Evolutionary conservation across 148 eudicot species (phyloP).

Genomic region (Talinum fruticosum): DNA sequence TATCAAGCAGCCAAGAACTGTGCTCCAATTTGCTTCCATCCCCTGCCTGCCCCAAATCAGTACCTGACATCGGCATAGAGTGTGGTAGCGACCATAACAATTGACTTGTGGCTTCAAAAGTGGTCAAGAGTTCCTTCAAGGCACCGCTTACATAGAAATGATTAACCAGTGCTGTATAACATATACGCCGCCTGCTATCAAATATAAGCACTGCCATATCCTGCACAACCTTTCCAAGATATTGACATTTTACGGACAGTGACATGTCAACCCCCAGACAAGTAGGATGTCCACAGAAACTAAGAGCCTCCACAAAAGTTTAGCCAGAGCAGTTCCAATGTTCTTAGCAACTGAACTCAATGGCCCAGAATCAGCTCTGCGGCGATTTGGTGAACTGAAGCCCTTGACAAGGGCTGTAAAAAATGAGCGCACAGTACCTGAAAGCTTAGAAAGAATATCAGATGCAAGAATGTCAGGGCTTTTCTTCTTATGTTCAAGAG

Average conservation of each 20-base stretch:
- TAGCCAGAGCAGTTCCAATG: slow-evolving; percentile 80
- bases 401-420: slow-evolving; percentile 81
- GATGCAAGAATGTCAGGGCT: slow-evolving; percentile 74
- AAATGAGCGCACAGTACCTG: slow-evolving; percentile 73
- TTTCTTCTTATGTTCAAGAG: slow-evolving; percentile 64
- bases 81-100: slow-evolving; percentile 73
- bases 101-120: slow-evolving; percentile 98
- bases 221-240: slow-evolving; percentile 92
- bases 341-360: slow-evolving; percentile 78
- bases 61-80: slow-evolving; percentile 41
- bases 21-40: slow-evolving; percentile 59
- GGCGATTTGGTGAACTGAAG: slow-evolving; percentile 82
- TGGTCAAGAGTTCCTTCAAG: slow-evolving; percentile 85
- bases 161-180: slow-evolving; percentile 75
- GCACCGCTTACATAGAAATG: slow-evolving; percentile 88
- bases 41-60: slow-evolving; percentile 41
- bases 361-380: slow-evolving; percentile 80
- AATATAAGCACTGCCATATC: slow-evolving; percentile 81
- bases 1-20: slow-evolving; percentile 74
- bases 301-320: slow-evolving; percentile 70
- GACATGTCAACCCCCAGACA: slow-evolving; percentile 49
- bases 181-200: slow-evolving; percentile 77
- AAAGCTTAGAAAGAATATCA: slow-evolving; percentile 71
- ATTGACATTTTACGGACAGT: slow-evolving; percentile 77
- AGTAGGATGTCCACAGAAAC: slow-evolving; percentile 64